Evolutionary conservation across 2,329 filamentous ascomycete species (phyloP).

Genomic region (Emergomyces pasteurianus): DNA sequence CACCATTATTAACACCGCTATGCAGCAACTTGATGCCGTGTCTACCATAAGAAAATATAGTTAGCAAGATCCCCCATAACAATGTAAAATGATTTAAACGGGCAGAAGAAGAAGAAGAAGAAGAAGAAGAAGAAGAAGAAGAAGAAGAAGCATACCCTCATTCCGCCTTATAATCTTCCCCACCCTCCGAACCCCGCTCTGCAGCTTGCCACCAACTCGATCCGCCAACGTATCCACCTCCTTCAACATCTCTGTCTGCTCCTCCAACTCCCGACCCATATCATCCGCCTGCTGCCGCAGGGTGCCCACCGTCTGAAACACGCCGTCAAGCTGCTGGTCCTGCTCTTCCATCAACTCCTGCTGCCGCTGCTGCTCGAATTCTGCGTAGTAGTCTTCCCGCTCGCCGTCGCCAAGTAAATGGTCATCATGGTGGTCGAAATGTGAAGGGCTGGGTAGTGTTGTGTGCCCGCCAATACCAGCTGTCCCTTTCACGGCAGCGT

Average conservation of each 20-base stretch:
- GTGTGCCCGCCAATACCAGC: conserved; percentile 23
- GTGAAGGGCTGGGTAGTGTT: conserved; percentile 47
- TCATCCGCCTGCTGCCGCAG: conserved; percentile 80
- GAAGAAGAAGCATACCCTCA: conserved; percentile 55
- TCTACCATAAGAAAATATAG: conserved; percentile 32
- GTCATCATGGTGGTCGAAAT: conserved; percentile 37
- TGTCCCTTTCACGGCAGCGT: conserved; percentile 25
- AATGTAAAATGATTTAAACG: too few species aligned
- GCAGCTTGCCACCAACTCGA: conserved; percentile 71
- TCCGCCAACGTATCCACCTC: conserved; percentile 76
- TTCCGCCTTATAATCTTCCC: conserved; percentile 75
- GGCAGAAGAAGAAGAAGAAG: too few species aligned
- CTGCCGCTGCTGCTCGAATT: conserved; percentile 86
- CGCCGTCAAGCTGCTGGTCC: conserved; percentile 82
- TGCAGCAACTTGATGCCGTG: conserved; percentile 75
- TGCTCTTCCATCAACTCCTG: conserved; percentile 87
- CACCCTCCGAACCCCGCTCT: conserved; percentile 78
- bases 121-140: background rate
- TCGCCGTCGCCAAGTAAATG: conserved; percentile 32
- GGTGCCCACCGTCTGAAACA: conserved; percentile 87
- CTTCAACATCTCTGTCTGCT: conserved; percentile 81
- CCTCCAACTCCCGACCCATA: conserved; percentile 93
- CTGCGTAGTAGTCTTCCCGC: conserved; percentile 55
- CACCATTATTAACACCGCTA: conserved; percentile 75
- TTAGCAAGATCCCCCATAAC: background rate